Conservation (phyloP, 2,329 filamentous ascomycete genomes). For the Xylariaceae sp. region DNA sequence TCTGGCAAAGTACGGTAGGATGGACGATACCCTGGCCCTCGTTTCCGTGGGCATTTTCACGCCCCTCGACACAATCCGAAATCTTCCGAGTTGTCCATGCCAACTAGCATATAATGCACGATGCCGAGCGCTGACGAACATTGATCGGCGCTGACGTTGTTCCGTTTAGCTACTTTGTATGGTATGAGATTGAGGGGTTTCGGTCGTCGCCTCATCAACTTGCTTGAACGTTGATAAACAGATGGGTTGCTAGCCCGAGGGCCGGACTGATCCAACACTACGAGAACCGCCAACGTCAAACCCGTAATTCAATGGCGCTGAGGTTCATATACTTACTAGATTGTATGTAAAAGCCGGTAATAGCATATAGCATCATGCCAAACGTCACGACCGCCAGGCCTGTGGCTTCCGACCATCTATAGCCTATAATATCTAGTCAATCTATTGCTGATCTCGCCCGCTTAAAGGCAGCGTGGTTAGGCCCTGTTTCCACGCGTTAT, state of each 20-base stretch:
- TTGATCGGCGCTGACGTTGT: not conserved
- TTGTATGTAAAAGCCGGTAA: too few species aligned
- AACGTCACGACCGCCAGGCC: too few species aligned
- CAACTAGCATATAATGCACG: not conserved
- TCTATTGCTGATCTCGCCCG: too few species aligned
- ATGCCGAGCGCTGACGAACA: not conserved
- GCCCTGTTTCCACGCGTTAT: too few species aligned
- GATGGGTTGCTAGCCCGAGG: not conserved
- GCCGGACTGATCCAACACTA: not conserved
- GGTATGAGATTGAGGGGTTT: not conserved
- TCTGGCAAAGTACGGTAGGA: conserved; percentile 5
- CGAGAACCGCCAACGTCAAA: too few species aligned
- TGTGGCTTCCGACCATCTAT: too few species aligned
- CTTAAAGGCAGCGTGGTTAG: too few species aligned
- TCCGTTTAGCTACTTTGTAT: not conserved
- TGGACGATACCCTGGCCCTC: conserved; percentile 11
- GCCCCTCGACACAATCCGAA: not conserved
- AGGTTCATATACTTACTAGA: too few species aligned
- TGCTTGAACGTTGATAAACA: not conserved
- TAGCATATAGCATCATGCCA: too few species aligned
- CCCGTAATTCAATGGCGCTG: too few species aligned
- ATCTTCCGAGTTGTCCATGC: not conserved
- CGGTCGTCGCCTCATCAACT: not conserved
- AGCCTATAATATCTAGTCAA: too few species aligned
- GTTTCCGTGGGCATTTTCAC: not conserved